Evolutionary conservation across 2,329 filamentous ascomycete genomes (phyloP).

Genomic region (Thelonectria olida): DNA sequence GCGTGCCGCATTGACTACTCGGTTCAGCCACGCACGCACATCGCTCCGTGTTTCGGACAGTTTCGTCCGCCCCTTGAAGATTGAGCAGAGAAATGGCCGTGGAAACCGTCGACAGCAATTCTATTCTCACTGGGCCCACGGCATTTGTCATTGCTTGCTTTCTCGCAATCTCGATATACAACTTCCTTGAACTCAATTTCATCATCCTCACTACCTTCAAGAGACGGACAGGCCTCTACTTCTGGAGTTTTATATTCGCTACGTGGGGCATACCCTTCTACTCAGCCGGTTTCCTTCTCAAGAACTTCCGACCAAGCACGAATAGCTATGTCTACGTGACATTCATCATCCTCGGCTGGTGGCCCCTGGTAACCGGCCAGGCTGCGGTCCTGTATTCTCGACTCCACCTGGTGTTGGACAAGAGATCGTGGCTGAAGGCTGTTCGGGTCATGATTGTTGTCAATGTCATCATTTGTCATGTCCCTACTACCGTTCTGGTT

Average conservation of each 20-base stretch:
- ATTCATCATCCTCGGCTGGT: conserved; percentile 43
- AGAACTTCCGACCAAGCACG: conserved; percentile 34
- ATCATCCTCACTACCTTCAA: neutral
- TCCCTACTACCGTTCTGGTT: conserved; percentile 63
- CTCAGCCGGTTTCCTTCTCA: conserved; percentile 56
- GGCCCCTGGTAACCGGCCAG: conserved; percentile 67
- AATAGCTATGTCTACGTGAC: conserved; percentile 33
- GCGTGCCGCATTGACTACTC: neutral
- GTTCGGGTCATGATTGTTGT: conserved; percentile 66
- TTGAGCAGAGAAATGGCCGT: neutral
- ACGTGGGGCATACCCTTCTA: conserved; percentile 44
- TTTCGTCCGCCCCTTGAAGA: neutral
- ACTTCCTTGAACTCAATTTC: neutral
- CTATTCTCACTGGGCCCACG: neutral
- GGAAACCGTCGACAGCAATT: neutral
- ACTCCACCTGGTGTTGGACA: conserved; percentile 65
- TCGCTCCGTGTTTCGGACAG: neutral
- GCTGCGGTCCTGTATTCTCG: conserved; percentile 70
- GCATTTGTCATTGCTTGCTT: neutral
- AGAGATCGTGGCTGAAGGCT: conserved; percentile 56
- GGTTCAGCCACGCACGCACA: neutral
- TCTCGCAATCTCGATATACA: neutral
- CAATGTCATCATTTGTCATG: conserved; percentile 61
- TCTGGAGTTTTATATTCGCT: conserved; percentile 46
- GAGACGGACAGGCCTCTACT: neutral